Percentiles rank a stretch among this genome's conserved stretches.
Conservation (phyloP, 2,329 filamentous ascomycete genomes). For the Clonostachys byssicola region DNA sequence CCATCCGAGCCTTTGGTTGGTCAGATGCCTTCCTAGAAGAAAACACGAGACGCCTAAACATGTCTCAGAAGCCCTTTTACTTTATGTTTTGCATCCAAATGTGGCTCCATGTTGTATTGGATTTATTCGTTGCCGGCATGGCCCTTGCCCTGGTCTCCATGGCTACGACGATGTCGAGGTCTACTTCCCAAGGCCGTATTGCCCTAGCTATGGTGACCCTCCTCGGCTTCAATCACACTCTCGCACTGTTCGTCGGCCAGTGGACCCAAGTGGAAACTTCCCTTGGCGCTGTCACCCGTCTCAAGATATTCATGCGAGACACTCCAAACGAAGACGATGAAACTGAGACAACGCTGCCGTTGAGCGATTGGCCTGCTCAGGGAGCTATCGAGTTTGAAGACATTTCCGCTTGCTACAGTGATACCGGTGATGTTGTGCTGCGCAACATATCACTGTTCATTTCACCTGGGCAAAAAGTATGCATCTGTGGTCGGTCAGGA, state of each 20-base stretch:
- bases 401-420: slow-evolving; percentile 19
- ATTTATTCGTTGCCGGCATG: slow-evolving; percentile 40
- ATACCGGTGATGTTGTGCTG: slow-evolving; percentile 6
- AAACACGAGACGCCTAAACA: slow-evolving; percentile 27
- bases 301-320: slow-evolving; percentile 14
- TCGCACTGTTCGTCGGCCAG: slow-evolving; percentile 13
- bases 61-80: slow-evolving; percentile 44
- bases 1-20: slow-evolving; percentile 47
- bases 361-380: slow-evolving; percentile 14
- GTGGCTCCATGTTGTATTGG: slow-evolving; percentile 42
- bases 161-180: slow-evolving; percentile 21
- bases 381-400: slow-evolving; percentile 16
- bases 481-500: slow-evolving; percentile 23
- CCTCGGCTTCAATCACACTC: slow-evolving; percentile 13
- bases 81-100: slow-evolving; percentile 41
- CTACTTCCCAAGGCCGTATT: slow-evolving; percentile 18
- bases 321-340: slow-evolving; percentile 9
- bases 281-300: slow-evolving; percentile 15
- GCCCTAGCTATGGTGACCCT: slow-evolving; percentile 18
- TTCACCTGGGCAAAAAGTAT: slow-evolving; percentile 18
- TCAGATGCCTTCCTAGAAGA: slow-evolving; percentile 24
- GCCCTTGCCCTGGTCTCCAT: slow-evolving; percentile 40
- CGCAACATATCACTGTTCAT: slow-evolving; percentile 13
- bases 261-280: slow-evolving; percentile 24
- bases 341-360: slow-evolving; percentile 6